Base-by-base conservation (phyloP, 345 rosid genomes). In the Alliaria petiolata region DNA sequence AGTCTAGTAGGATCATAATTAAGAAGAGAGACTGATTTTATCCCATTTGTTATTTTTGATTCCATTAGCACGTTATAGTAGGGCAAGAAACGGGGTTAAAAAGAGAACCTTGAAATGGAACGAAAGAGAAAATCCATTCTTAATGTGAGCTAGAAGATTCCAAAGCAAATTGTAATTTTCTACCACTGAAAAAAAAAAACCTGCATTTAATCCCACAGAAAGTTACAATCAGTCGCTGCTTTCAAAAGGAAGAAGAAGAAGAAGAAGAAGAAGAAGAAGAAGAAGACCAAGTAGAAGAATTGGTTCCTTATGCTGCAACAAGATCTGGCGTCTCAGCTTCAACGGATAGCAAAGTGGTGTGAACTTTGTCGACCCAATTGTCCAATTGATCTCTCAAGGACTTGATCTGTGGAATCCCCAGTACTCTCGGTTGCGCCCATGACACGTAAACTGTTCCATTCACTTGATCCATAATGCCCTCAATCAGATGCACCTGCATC, bases 271-370 rank as follows among this genome's bases (percentile, higher is more conserved):
- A 8, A 35, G 35, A 60, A 6, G 5, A 40, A 16, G 11, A 44
- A 19, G 13, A 35, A 35, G 38, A 28, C 6, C 5, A 35, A 35
- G 12, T 2, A 35, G 39, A 53, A 17, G 44, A 30, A 26, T n/a
- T n/a, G 20, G 33, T 1, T 59, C 26, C 31, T 70, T 56, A 76
- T 8, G 71, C 80, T 11, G 76, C 80, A 54, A 92, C 92, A 22
- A 95, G 93, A 81, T 95, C 99, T 0, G 99, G 99, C 50, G 98
- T 95, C 79, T 95, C 99, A 0, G 99, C 97, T 84, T 95, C 99
- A 8, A 95, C 83, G 20, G 99, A 95, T 62, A 89, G 38, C 78
- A 84, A 78, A 5, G 99, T 90, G 1, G 86, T 78, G 82, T 78
- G 96, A 34, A 95, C 99, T 85, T 89, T 92, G 67, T 66, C 96